Base-by-base conservation (phyloP, 306 rosid species). In the Gastrolobium bilobum region DNA sequence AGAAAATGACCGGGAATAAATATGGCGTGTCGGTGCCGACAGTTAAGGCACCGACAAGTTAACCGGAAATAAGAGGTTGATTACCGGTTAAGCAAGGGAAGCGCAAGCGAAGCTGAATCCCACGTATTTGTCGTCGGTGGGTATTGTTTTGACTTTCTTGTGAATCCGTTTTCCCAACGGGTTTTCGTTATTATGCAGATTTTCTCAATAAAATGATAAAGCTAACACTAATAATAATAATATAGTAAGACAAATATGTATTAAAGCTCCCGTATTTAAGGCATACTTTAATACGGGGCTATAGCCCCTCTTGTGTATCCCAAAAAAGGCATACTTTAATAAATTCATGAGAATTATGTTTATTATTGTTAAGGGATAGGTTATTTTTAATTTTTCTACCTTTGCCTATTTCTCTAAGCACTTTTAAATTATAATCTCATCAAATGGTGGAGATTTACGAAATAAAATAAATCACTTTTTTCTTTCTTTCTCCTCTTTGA, bases 11-110 rank as follows among this genome's bases (percentile, higher is more conserved):
- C 90, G 88, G 92, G 60, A 74, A 70, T 51, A 64, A 78, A 84
- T 73, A 8, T 85, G 66, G 88, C 86, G 88, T 86, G 94, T 88
- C 91, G 91, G 97, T 88, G 87, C 94, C 91, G 94, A 92, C 96
- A 79, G 46, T 29, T 6, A 26, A 13, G 56, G 6, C 48, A 38
- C 77, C 71, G 59, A 79, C 87, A 59, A 44, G 48, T 15, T 59
- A 20, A 83, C 87, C 78, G 68, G 83, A 31, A 39, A 50, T 51
- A 33, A 30, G 3, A 42, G 48, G 77, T 83, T 20, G 80, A 74
- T 73, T 68, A 81, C 84, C 72, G 84, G 83, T 52, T 78, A 74
- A n/a, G 76, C 76, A 68, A 78, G 54, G 77, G 46, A 4, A 76
- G 1, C 4, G 77, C 38, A 4, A 76, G 1, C 4, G 61, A 66